These are phyloP conservation scores for Talaromyces piceae DNA, from an alignment of 2,329 filamentous ascomycete genomes.

Conservation along the genomic window DNA sequence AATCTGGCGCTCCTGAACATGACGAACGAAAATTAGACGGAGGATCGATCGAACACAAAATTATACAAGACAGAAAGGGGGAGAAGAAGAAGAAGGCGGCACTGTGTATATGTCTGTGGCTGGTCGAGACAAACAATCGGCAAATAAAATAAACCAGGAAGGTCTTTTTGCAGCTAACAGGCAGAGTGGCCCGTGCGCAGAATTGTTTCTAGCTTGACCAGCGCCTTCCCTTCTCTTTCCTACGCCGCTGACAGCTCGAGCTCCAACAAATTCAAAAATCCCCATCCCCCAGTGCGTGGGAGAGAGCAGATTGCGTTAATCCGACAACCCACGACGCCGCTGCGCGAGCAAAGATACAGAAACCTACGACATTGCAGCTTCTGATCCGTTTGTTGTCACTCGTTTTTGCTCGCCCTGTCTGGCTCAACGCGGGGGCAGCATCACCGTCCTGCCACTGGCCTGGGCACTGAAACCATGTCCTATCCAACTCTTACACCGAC, in stretches of 20 bases:
- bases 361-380: background rate
- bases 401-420: slow-evolving; percentile 12
- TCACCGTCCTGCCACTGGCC: slow-evolving; percentile 13
- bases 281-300: background rate
- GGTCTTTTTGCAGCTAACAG: background rate
- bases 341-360: background rate
- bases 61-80: background rate
- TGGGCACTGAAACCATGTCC: slow-evolving; percentile 30
- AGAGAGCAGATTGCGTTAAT: background rate
- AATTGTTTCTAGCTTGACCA: slow-evolving; percentile 24
- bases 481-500: slow-evolving; percentile 35
- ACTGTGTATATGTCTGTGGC: background rate
- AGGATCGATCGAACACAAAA: background rate
- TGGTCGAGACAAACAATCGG: background rate
- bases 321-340: background rate
- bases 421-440: slow-evolving; percentile 19
- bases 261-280: no score
- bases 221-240: slow-evolving; percentile 5
- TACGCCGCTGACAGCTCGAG: slow-evolving; percentile 1
- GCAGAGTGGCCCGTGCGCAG: slow-evolving; percentile 28
- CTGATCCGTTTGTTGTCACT: background rate
- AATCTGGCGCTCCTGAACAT: slow-evolving; percentile 30
- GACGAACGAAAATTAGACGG: background rate
- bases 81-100: background rate
- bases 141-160: slow-evolving; percentile 1